Base-by-base conservation (phyloP, 2,329 filamentous ascomycete genomes). In the Domatiomyces catenatus region DNA sequence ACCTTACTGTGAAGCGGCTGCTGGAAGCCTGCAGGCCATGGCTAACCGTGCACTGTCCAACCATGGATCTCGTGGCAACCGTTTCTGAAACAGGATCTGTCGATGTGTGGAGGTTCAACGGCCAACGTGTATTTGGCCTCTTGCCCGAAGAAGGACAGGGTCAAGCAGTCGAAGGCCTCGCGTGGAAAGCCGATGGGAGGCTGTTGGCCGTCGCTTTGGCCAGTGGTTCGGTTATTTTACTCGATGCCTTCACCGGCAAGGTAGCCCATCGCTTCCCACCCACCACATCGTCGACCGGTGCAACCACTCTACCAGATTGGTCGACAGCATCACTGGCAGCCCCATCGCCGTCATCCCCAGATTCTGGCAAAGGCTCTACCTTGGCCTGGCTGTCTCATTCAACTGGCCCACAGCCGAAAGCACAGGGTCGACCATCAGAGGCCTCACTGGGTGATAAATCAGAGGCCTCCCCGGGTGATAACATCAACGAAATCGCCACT, bases 181-280 rank as follows among this genome's bases (percentile, higher is more conserved):
- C 49, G 50, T 86, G 83, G 83, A 84, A 82, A 62, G 71, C 75
- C 24, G 80, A 84, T 61, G 83, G 83, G 83, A 61, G 61, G 71
- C 80, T 86, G 43, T 75, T 95, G 50, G 87, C 87, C 12, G 79
- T 92, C 12, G 86, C 81, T 45, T 94, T 86, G 80, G 86, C 78
- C 58, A 86, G 94, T 69, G 84, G 85, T 24, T 77, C 77, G 5
- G 78, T 92, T 18, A 80, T 86, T 52, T 69, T 94, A 36, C 76
- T 90, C 64, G 84, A 84, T 53, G 69, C 87, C 19, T 87, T 92
- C 64, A 89, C 80, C 59, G 84, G 81, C 64, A 94, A 90, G 67
- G 78, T 83, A 10, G 80, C 88, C 18, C 84, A 92, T 64, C 58
- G 58, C n/a, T 54, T 62, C 42, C 49, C 46, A 36, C 49, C 60